Base-by-base conservation (phyloP, 169 alveolate species). In the Plasmodium billcollinsi region DNA sequence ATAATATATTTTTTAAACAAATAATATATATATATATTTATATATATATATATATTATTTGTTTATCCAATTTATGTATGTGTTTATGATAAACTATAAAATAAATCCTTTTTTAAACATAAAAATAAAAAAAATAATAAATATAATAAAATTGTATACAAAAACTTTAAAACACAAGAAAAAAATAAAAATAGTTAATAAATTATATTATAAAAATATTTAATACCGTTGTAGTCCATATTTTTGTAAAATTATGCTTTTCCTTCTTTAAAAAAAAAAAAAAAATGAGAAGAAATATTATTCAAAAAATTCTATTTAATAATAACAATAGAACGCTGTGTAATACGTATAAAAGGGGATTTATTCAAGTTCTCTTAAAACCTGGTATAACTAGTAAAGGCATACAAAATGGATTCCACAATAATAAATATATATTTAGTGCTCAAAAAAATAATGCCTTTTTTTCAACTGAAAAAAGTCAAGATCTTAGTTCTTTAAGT, bases 401-500 rank as follows among this genome's bases (percentile, higher is more conserved):
- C 49, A 54, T n/a, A 11, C 67, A 49, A 29, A 66, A 56, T 67
- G 61, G 65, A 21, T 69, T 56, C 52, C 33, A 18, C 56, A 69
- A 59, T 54, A 54, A 83, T 61, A 49, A 26, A 20, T 61, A 54
- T 69, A 62, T 61, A 83, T 56, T 43, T 20, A 50, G 58, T 8
- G 73, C 54, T 33, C 80, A 26, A 43, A 65, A 65, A 43, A 29
- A 5, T 15, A 47, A 7, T 11, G 26, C 15, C 20, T 52, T 26
- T 43, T 83, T 83, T 49, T 83, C 91, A 54, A 69, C 91, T 20
- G 91, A 83, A 73, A 83, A 69, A 29, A 47, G 70, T 21, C 18
- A 14, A 6, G 73, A 67, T 39, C 56, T 54, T 21, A 83, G 54
- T 49, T 67, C 63, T 14, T 69, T 58, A 47, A 83, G 66, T 62